Evolutionary conservation across 2,329 filamentous ascomycete genomes (phyloP), one percentile per base, ranked within the genome.

Genomic region (Epichloe scottii): DNA sequence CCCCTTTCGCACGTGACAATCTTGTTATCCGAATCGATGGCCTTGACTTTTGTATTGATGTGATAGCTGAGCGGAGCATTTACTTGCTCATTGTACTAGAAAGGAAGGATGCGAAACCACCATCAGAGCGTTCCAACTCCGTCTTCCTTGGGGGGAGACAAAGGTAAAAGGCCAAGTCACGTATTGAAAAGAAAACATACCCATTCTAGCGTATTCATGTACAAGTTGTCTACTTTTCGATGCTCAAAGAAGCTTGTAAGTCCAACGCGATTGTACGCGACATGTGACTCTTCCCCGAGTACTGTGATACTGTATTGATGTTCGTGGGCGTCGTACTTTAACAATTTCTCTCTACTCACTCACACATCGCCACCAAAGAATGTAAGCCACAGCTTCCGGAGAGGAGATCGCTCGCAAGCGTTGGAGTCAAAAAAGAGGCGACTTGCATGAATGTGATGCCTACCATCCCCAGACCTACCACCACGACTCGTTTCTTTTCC

Each of bases 401-500:
- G 30, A 11, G 30, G 8, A 30, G 8, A 30, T 30, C 1, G 30
- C 30, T 30, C 8, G 30, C 30, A 30, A 30, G 30, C 1, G 1
- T 30, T 30, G 30, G 26, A 30, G 30, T 43, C 14, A 15, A 41
- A 21, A 15, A 26, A 17, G 5, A 6, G 17, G 11, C 10, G 10
- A 74, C 84, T 75, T 70, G 91, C 86, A 94, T 88, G 65, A 94
- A 91, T 41, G 86, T 83, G 58, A 93, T 85, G 39, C 85, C 88
- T 43, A 95, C 89, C 90, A 96, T 96, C 2, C 89, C 89, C 68
- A 95, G 68, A 10, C 89, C 89, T 39, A 95, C 87, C 38, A 95
- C 82, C 2, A 94, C 88, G 37, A 94, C 70, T 62, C 76, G 82
- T 65, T 87, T 88, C 44, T 55, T 60, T 54, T 52, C 46, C 11